These are phyloP conservation scores for Ensete glaucum DNA, from an alignment of 176 grass and related monocot species.

Conservation along the genomic window DNA sequence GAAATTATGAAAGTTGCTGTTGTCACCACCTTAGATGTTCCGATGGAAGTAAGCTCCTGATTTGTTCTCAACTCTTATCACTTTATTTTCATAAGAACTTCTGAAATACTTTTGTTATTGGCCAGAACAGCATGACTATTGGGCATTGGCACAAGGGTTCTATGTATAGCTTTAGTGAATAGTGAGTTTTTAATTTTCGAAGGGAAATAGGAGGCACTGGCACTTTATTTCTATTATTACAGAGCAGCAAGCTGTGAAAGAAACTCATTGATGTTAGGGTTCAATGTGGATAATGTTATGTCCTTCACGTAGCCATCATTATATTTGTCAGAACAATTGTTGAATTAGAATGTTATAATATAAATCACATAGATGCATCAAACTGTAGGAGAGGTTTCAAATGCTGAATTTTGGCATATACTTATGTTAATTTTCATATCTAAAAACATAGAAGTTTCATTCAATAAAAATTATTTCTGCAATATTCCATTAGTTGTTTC, in stretches of 20 bases:
- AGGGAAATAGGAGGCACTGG: too few species aligned
- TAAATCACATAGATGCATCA: not conserved
- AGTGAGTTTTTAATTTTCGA: not conserved
- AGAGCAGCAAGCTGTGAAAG: too few species aligned
- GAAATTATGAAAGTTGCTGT: slow-evolving; percentile 92
- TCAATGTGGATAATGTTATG: too few species aligned
- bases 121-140: too few species aligned
- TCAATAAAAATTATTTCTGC: not conserved
- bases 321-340: too few species aligned
- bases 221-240: too few species aligned
- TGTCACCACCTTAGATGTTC: slow-evolving; percentile 63
- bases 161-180: too few species aligned
- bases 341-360: not conserved
- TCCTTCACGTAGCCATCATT: too few species aligned
- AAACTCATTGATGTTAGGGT: too few species aligned
- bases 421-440: not conserved
- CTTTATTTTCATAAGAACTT: slow-evolving; percentile 24
- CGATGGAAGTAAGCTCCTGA: slow-evolving; percentile 64
- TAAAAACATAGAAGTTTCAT: not conserved
- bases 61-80: slow-evolving; percentile 10
- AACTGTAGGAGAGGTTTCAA: not conserved
- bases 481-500: too few species aligned
- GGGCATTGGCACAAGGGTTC: too few species aligned
- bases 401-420: not conserved
- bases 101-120: not conserved